Evolutionary conservation across 768 basidiomycete species (phyloP), one percentile per base, ranked within the genome.

Genomic region (Kwoniella sp.): DNA sequence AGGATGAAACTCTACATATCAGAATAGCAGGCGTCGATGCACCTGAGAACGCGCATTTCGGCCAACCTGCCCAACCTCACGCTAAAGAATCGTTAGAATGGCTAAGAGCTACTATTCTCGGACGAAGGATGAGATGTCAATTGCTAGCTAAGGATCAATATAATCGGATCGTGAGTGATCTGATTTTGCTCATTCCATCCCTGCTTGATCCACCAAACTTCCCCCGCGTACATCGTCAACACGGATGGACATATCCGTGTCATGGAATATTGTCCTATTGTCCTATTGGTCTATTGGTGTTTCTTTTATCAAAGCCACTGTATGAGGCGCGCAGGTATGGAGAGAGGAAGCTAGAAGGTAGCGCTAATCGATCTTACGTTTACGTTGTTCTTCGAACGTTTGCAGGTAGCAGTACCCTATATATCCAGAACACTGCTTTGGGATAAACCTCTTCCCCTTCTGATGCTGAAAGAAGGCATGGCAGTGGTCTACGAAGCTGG

Each of bases 11-110:
- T 1, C 83, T 97, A 19, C 88, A 90, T 72, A 86, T 98, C 27
- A 87, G 94, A 15, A 86, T 98, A 27, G 90, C 90, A 15, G 94
- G 91, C 0, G 87, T 92, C 4, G 94, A 98, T 76, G 94, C 94
- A 0, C 94, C 94, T 0, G 94, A 98, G 83, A 85, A 83, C n/a
- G 83, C 87, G 0, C 90, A 96, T 77, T 95, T 92, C 68, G 94
- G 94, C 22, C 85, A 87, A 54, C 85, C 87, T 10, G 85, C 85
- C 0, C 93, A 96, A 73, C 87, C 88, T 0, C 88, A 87, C 60
- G 82, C 88, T 0, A 78, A 80, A n/a, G 92, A 96, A 74, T 88
- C 88, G 55, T 77, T 91, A 10, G 83, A 82, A 0, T 93, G 91
- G 78, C 60, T 80, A 17, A 58, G 70, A 25, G 46, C 60, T 15